phyloP scores from a whole-genome alignment of 2,329 filamentous ascomycete species.

The Fusarium equiseti region DNA sequence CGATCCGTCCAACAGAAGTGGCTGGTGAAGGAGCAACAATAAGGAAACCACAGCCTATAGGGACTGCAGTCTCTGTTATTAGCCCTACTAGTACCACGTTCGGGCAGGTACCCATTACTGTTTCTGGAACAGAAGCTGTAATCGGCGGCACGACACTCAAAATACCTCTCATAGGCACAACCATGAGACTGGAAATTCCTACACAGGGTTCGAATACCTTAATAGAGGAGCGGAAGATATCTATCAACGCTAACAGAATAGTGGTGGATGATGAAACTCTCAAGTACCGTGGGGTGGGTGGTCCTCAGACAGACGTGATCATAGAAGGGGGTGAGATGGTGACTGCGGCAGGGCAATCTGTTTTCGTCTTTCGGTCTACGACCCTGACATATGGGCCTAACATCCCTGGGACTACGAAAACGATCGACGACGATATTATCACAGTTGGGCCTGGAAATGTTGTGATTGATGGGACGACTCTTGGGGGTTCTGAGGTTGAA shows the following conservation, averaged over 20 bases:
- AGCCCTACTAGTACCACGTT: constrained; percentile 55
- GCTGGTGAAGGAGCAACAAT: constrained; percentile 60
- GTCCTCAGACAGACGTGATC: constrained; percentile 57
- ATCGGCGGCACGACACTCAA: constrained; percentile 59
- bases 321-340: constrained; percentile 63
- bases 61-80: constrained; percentile 49
- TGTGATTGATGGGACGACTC: constrained; percentile 54
- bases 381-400: constrained; percentile 61
- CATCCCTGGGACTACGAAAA: constrained; percentile 51
- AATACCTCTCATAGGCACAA: constrained; percentile 55
- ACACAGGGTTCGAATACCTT: constrained; percentile 51
- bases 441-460: constrained; percentile 62
- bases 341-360: constrained; percentile 57
- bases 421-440: constrained; percentile 65
- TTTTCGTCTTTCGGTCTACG: constrained; percentile 57
- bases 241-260: constrained; percentile 52
- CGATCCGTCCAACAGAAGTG: constrained; percentile 61
- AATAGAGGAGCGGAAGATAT: constrained; percentile 51
- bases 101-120: constrained; percentile 55
- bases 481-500: constrained; percentile 58
- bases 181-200: constrained; percentile 55
- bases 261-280: constrained; percentile 55
- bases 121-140: constrained; percentile 57
- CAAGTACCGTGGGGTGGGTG: constrained; percentile 49
- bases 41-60: constrained; percentile 54